These are phyloP conservation scores for Arachnomyces sp. DNA, from an alignment of 2,329 filamentous ascomycete species.

Conservation along the genomic window DNA sequence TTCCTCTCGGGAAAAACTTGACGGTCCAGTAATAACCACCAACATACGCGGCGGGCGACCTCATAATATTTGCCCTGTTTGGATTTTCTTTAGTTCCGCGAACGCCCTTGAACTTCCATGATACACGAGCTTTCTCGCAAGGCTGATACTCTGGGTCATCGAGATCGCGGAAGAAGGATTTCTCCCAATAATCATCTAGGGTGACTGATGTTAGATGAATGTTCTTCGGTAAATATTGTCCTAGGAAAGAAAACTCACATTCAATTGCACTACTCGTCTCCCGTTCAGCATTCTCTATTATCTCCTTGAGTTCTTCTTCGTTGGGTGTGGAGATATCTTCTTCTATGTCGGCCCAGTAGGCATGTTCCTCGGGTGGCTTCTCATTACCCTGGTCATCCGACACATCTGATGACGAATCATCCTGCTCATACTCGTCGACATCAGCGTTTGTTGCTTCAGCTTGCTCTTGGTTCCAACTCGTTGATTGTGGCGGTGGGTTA, in stretches of 20 bases:
- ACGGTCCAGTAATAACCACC: conserved; percentile 59
- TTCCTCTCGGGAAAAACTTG: conserved; percentile 58
- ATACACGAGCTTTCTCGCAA: conserved; percentile 47
- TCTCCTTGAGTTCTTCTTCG: conserved; percentile 52
- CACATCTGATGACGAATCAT: neutral
- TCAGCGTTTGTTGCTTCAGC: no score
- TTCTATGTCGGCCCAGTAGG: conserved; percentile 47
- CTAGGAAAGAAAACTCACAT: conserved; percentile 31
- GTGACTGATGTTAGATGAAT: conserved; percentile 4
- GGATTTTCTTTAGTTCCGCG: conserved; percentile 55
- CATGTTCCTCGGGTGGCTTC: conserved; percentile 22
- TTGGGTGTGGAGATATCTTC: conserved; percentile 51
- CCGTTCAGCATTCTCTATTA: conserved; percentile 40
- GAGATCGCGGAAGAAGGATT: conserved; percentile 47
- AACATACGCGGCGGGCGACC: conserved; percentile 48
- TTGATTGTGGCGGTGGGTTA: conserved; percentile 1
- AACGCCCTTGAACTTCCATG: conserved; percentile 52
- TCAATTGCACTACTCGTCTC: conserved; percentile 51
- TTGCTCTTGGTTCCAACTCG: no score
- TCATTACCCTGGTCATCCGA: no score
- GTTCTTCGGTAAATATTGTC: no score
- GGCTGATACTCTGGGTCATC: conserved; percentile 53
- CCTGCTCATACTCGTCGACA: conserved; percentile 6
- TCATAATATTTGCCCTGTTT: conserved; percentile 52
- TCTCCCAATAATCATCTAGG: conserved; percentile 51